Evolutionary conservation across 495 filamentous ascomycete genomes (phyloP).

Genomic region (Podospora appendiculata): DNA sequence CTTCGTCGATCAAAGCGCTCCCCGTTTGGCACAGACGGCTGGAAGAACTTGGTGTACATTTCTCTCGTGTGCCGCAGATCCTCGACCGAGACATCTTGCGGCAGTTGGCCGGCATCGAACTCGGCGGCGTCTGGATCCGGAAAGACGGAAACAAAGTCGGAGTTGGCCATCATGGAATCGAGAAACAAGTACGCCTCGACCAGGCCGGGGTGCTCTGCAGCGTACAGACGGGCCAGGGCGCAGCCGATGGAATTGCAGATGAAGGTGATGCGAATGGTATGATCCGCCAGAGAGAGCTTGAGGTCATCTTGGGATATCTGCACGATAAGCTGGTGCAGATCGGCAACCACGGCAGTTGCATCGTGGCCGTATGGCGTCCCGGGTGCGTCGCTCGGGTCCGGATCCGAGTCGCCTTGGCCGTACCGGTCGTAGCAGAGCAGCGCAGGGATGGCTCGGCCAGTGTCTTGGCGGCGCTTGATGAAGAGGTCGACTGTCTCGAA

Average conservation of each 20-base stretch:
- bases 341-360: constrained; percentile 34
- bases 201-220: constrained; percentile 32
- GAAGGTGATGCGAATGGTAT: constrained; percentile 30
- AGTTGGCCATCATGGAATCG: constrained; percentile 56
- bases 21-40: constrained; percentile 44
- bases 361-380: constrained; percentile 47
- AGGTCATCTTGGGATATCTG: constrained; percentile 23
- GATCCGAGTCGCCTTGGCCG: constrained; percentile 51
- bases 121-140: constrained; percentile 48
- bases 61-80: constrained; percentile 37
- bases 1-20: constrained; percentile 49
- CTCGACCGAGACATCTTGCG: constrained; percentile 34
- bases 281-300: not conserved
- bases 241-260: constrained; percentile 55
- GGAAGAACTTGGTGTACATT: constrained; percentile 37
- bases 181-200: constrained; percentile 47
- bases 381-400: constrained; percentile 43
- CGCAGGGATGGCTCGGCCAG: constrained; percentile 26
- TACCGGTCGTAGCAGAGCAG: constrained; percentile 58
- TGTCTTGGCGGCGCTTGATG: constrained; percentile 14
- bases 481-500: constrained; percentile 35
- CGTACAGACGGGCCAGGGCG: constrained; percentile 49
- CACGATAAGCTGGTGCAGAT: constrained; percentile 43
- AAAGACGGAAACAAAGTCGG: constrained; percentile 50
- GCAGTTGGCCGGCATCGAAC: constrained; percentile 38